Conservation (phyloP, 352 stramenopile genomes). For the Aphanomyces euteiches region DNA sequence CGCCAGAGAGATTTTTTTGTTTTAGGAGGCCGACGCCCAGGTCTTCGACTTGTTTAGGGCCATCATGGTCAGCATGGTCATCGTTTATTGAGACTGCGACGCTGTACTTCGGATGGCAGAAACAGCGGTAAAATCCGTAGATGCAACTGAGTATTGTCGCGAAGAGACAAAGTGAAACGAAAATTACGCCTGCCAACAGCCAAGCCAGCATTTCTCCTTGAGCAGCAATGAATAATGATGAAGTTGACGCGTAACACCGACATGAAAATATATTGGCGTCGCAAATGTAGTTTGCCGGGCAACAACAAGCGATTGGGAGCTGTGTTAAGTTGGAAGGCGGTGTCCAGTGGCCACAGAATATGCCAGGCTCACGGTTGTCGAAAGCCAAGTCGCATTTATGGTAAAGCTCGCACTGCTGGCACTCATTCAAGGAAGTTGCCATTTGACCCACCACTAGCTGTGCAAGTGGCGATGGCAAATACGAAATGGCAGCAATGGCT, state of each 20-base stretch:
- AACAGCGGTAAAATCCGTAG: slow-evolving; percentile 7
- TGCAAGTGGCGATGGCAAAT: no score
- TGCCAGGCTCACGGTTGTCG: neutral
- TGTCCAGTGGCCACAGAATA: neutral
- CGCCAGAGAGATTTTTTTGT: slow-evolving; percentile 73
- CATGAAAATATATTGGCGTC: slow-evolving; percentile 4
- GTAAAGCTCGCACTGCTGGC: neutral
- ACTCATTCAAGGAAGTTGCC: neutral
- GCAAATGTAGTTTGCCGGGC: neutral
- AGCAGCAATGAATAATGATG: neutral
- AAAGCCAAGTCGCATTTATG: slow-evolving; percentile 5
- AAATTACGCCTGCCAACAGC: neutral
- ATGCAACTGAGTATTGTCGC: neutral
- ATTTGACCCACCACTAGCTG: no score
- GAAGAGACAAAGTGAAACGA: neutral
- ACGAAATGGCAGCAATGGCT: no score
- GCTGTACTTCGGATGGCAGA: slow-evolving; percentile 10
- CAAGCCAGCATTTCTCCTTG: neutral
- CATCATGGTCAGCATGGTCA: neutral
- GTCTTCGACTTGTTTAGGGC: neutral
- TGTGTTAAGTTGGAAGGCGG: neutral
- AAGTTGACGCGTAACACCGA: neutral
- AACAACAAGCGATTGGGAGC: slow-evolving; percentile 1
- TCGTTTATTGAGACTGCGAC: slow-evolving; percentile 11
- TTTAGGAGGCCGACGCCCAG: slow-evolving; percentile 39